These are phyloP conservation scores for Podaxis sp. DNA, from an alignment of 768 basidiomycete genomes.

Conservation along the genomic window DNA sequence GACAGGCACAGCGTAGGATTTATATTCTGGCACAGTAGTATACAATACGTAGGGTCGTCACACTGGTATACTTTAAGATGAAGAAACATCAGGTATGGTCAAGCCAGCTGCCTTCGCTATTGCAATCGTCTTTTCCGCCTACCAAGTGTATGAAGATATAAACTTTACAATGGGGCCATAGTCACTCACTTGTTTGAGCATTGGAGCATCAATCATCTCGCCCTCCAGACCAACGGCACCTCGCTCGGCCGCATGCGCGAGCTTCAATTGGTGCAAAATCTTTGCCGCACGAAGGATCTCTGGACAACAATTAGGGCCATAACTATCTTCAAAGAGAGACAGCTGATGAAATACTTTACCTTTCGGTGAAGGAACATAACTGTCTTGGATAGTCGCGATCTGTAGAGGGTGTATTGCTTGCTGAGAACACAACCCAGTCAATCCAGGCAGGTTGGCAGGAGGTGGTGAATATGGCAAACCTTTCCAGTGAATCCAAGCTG, in stretches of 20 bases:
- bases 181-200: slow-evolving; percentile 72
- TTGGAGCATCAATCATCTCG: slow-evolving; percentile 91
- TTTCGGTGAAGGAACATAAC: slow-evolving; percentile 72
- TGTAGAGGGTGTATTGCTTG: slow-evolving; percentile 96
- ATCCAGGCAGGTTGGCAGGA: neutral
- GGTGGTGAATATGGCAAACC: slow-evolving; percentile 36
- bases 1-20: neutral
- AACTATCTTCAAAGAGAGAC: neutral
- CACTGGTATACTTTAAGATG: slow-evolving; percentile 16
- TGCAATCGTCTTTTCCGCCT: slow-evolving; percentile 49
- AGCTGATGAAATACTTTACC: slow-evolving; percentile 41
- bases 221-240: slow-evolving; percentile 81
- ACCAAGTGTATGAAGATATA: slow-evolving; percentile 1
- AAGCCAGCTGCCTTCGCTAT: slow-evolving; percentile 56
- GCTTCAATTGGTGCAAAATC: slow-evolving; percentile 67
- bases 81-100: slow-evolving; percentile 43
- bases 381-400: slow-evolving; percentile 71
- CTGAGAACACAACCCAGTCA: slow-evolving; percentile 34
- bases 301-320: slow-evolving; percentile 25
- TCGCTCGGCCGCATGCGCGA: slow-evolving; percentile 47
- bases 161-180: neutral
- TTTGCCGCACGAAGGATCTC: slow-evolving; percentile 77
- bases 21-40: neutral
- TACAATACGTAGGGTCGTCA: neutral
- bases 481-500: slow-evolving; percentile 91